Conservation (phyloP, 1,139 yeast species). For the Kurtzmaniella quercitrusa region DNA sequence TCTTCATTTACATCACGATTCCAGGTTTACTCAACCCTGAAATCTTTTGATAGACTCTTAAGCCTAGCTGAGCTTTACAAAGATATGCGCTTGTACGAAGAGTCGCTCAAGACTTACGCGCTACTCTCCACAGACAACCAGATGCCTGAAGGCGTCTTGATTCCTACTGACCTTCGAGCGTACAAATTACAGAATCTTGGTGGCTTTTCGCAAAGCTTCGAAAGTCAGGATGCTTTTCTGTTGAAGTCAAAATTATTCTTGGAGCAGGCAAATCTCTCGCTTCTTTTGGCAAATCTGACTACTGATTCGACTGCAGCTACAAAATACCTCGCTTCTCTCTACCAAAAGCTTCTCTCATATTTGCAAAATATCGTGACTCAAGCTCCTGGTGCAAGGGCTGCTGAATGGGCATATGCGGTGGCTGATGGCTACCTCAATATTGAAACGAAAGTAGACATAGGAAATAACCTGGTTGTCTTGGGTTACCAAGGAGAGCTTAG, state of each 20-base stretch:
- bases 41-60: conserved; percentile 9
- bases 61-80: conserved; percentile 30
- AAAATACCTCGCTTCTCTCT: conserved; percentile 27
- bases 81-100: conserved; percentile 54
- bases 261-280: conserved; percentile 24
- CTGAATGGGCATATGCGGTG: conserved; percentile 28
- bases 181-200: conserved; percentile 15
- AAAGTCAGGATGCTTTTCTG: background rate
- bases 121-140: conserved; percentile 19
- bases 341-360: conserved; percentile 31
- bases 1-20: conserved; percentile 54
- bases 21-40: conserved; percentile 12
- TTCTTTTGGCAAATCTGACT: conserved; percentile 26
- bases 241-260: conserved; percentile 18
- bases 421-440: conserved; percentile 29
- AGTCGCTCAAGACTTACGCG: conserved; percentile 48
- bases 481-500: conserved; percentile 47
- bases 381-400: conserved; percentile 14
- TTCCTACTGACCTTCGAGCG: conserved; percentile 14
- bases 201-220: background rate
- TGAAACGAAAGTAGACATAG: conserved; percentile 17
- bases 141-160: conserved; percentile 16
- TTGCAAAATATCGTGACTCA: conserved; percentile 33
- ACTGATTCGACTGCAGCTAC: conserved; percentile 30
- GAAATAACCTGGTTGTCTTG: conserved; percentile 21